Percentiles rank a stretch among this genome's conserved stretches.
Evolutionary conservation across 257 asterid species (phyloP).

Genomic region (Primulina eburnea): DNA sequence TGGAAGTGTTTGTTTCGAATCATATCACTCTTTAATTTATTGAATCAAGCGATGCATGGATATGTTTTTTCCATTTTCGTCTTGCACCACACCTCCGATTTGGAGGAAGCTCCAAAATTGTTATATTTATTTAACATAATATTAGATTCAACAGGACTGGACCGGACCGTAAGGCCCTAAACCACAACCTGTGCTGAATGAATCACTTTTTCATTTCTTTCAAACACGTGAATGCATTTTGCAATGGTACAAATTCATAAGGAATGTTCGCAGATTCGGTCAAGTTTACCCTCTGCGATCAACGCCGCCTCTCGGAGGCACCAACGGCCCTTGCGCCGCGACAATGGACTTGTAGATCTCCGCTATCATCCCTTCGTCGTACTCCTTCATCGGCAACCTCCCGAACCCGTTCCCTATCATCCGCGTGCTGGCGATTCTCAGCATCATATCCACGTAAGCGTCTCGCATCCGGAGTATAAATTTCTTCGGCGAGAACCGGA

Average conservation of each 20-base stretch:
- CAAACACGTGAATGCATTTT: background rate
- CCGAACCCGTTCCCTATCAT: slow-evolving; percentile 32
- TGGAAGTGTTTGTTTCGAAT: no score
- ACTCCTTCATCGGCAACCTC: slow-evolving; percentile 35
- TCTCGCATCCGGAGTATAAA: slow-evolving; percentile 32
- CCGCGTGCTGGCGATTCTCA: slow-evolving; percentile 27
- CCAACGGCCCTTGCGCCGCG: slow-evolving; percentile 28
- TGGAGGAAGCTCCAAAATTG: no score
- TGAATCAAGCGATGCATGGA: no score
- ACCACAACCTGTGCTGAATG: no score
- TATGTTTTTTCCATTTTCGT: no score
- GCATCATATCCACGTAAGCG: slow-evolving; percentile 41
- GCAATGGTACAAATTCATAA: background rate
- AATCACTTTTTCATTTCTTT: background rate
- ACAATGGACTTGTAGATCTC: slow-evolving; percentile 43
- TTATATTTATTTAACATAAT: no score
- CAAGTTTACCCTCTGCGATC: slow-evolving; percentile 1
- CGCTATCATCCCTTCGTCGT: slow-evolving; percentile 42
- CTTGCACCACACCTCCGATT: no score
- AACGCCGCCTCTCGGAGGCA: slow-evolving; percentile 16
- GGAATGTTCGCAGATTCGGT: background rate
- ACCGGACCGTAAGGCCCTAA: no score
- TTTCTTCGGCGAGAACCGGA: slow-evolving; percentile 35
- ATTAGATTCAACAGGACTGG: no score
- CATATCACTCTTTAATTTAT: no score